Conservation (phyloP, 1,284 basidiomycete species). For the Cryptococcus sp. region DNA sequence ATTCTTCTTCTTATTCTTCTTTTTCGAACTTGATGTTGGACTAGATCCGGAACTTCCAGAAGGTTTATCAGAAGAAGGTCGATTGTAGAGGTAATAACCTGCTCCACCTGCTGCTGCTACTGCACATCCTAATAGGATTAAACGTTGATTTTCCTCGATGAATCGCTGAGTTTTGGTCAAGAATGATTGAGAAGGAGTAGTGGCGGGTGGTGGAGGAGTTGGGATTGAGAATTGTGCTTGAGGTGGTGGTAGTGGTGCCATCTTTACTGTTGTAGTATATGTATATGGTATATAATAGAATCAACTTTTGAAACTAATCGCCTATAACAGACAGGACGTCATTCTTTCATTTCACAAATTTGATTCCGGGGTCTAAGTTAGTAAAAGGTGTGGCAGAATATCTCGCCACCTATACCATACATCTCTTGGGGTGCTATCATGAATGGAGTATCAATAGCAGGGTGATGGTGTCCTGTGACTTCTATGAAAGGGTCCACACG, state of each 20-base stretch:
- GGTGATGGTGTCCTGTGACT: too few species aligned
- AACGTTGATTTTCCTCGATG: constrained; percentile 45
- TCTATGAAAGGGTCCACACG: too few species aligned
- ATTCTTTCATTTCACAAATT: neutral
- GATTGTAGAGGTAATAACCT: constrained; percentile 61
- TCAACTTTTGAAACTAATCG: neutral
- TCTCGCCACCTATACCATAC: too few species aligned
- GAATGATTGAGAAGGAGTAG: constrained; percentile 23
- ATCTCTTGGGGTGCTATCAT: too few species aligned
- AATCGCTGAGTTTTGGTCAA: constrained; percentile 38
- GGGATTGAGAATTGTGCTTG: constrained; percentile 1
- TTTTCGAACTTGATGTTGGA: constrained; percentile 53
- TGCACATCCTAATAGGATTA: constrained; percentile 54
- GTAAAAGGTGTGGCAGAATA: too few species aligned
- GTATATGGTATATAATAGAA: neutral
- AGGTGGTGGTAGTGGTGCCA: constrained; percentile 3
- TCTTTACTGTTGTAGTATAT: neutral
- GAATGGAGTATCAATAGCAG: too few species aligned
- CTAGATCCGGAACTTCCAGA: constrained; percentile 20
- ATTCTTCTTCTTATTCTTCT: constrained; percentile 56
- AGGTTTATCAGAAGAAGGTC: constrained; percentile 6
- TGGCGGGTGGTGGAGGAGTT: constrained; percentile 6
- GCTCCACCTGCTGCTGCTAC: constrained; percentile 70
- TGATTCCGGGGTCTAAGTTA: neutral
- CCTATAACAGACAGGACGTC: neutral